A percentile compares a stretch with the other conserved stretches of the same genome.
Conservation (phyloP, 495 filamentous ascomycete species). For the Penicillium tannophilum region DNA sequence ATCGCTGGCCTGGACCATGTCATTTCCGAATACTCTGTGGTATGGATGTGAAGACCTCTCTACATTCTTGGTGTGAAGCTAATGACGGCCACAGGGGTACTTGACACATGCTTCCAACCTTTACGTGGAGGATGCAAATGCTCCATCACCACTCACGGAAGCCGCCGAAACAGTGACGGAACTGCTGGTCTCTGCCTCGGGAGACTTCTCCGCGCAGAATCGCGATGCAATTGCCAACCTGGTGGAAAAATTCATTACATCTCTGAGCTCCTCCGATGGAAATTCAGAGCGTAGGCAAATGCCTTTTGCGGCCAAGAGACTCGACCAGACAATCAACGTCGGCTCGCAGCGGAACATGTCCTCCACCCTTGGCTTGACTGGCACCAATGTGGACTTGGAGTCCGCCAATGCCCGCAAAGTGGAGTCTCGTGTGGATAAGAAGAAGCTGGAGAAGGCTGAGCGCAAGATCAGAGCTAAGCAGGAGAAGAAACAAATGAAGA, state of each 20-base stretch:
- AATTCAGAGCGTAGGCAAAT: conserved; percentile 69
- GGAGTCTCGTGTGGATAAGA: conserved; percentile 94
- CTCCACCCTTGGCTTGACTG: conserved; percentile 86
- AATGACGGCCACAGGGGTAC: conserved; percentile 61
- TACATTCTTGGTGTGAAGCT: conserved; percentile 13
- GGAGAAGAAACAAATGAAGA: conserved; percentile 97
- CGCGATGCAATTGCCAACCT: conserved; percentile 76
- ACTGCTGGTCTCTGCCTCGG: conserved; percentile 87
- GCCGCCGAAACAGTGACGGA: conserved; percentile 82
- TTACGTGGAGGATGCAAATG: conserved; percentile 70
- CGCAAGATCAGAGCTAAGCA: conserved; percentile 98
- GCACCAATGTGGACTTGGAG: conserved; percentile 85
- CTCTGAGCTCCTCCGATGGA: conserved; percentile 73
- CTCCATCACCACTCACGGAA: conserved; percentile 75
- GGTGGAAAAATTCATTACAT: conserved; percentile 88
- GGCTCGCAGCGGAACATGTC: conserved; percentile 93
- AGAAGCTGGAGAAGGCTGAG: conserved; percentile 99
- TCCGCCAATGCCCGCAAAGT: conserved; percentile 90
- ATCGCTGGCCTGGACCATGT: conserved; percentile 89
- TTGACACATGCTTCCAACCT: conserved; percentile 87
- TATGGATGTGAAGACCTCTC: conserved; percentile 27
- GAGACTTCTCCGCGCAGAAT: conserved; percentile 69
- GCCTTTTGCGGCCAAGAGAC: conserved; percentile 74
- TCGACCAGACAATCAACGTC: conserved; percentile 96
- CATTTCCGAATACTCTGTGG: conserved; percentile 86